Conservation (phyloP, 805 yeast genomes). For the Metschnikowia sp. region DNA sequence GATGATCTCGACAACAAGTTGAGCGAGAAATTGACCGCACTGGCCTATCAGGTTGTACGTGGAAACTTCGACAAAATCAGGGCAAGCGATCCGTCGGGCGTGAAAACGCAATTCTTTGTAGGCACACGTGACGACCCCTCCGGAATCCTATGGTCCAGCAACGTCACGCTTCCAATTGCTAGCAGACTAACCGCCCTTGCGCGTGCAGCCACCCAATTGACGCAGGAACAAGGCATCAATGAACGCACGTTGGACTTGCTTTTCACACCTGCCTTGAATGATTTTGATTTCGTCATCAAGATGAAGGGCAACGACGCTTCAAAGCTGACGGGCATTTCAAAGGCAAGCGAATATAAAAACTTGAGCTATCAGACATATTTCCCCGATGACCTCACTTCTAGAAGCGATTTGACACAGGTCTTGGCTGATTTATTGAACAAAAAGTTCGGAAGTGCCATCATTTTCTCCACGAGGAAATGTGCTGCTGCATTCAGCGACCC, state of each 20-base stretch:
- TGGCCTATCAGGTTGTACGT: constrained; percentile 58
- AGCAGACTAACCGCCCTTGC: constrained; percentile 85
- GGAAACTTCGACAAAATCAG: constrained; percentile 66
- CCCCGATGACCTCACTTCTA: constrained; percentile 44
- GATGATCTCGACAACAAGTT: constrained; percentile 39
- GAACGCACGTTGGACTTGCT: constrained; percentile 46
- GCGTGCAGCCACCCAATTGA: constrained; percentile 61
- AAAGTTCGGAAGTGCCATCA: constrained; percentile 62
- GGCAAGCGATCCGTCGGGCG: constrained; percentile 75
- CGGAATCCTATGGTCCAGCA: constrained; percentile 78
- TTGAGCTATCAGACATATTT: constrained; percentile 44
- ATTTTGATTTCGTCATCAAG: constrained; percentile 76
- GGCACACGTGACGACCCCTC: constrained; percentile 83
- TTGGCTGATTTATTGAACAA: constrained; percentile 58
- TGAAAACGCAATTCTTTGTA: constrained; percentile 75
- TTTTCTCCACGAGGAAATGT: constrained; percentile 63
- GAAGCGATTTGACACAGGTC: constrained; percentile 59
- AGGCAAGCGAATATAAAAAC: constrained; percentile 58
- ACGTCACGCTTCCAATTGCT: constrained; percentile 67
- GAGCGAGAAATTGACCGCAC: constrained; percentile 60
- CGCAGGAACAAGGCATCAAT: constrained; percentile 43
- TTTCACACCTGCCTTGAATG: constrained; percentile 79
- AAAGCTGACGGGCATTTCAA: constrained; percentile 54
- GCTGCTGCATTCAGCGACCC: constrained; percentile 54
- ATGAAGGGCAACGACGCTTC: constrained; percentile 47